These are phyloP conservation scores for Quercus berberidifolia DNA, from an alignment of 306 rosid species.

Conservation along the genomic window DNA sequence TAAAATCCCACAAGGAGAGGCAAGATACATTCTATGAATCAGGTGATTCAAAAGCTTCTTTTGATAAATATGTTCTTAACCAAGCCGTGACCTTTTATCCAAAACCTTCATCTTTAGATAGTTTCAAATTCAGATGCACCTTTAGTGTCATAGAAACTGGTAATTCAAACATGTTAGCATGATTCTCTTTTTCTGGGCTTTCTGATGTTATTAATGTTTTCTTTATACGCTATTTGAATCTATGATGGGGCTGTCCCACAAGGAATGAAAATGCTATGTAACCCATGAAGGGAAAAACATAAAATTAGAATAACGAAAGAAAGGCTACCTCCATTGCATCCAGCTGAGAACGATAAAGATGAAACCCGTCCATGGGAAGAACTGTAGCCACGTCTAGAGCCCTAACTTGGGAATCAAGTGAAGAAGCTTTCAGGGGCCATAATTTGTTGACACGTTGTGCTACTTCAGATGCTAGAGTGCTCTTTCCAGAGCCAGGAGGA, in stretches of 20 bases:
- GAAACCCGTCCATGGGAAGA: slow-evolving; percentile 95
- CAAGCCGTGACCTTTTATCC: not conserved
- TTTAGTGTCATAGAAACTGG: not conserved
- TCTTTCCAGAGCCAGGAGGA: slow-evolving; percentile 96
- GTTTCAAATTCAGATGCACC: not conserved
- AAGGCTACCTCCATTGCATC: slow-evolving; percentile 83
- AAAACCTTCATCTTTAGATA: not conserved
- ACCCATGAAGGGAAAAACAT: slow-evolving; percentile 8
- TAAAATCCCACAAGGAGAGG: not conserved
- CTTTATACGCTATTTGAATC: not conserved
- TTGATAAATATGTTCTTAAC: not conserved
- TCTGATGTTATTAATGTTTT: not conserved
- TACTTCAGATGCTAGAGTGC: slow-evolving; percentile 75
- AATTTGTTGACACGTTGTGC: slow-evolving; percentile 62
- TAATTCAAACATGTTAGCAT: not conserved
- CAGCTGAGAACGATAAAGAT: slow-evolving; percentile 81
- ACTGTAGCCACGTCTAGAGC: slow-evolving; percentile 61
- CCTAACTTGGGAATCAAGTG: slow-evolving; percentile 57
- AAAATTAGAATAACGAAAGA: slow-evolving; percentile 14
- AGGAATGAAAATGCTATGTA: slow-evolving; percentile 19
- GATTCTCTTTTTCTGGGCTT: not conserved
- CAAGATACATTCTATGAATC: not conserved
- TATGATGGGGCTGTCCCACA: slow-evolving; percentile 14
- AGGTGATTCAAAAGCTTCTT: not conserved
- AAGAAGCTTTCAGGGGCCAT: slow-evolving; percentile 59